Base-by-base conservation (phyloP, 371 early-diverging fungal species). In the Mortierella sp. region DNA sequence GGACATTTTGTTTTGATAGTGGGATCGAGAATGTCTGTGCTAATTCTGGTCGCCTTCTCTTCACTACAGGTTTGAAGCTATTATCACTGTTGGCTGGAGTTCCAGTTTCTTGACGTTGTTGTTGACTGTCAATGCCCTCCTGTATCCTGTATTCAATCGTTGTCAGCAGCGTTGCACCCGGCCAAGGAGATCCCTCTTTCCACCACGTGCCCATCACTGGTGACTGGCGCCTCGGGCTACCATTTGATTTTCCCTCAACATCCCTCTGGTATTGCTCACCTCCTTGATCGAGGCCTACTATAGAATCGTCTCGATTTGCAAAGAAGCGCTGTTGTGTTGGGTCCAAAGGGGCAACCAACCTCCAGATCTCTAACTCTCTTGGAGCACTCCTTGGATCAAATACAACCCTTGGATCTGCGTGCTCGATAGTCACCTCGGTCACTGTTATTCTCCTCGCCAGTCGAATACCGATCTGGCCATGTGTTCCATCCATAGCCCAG, bases 311-410 rank as follows among this genome's bases (percentile, higher is more conserved):
- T 15, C 22, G 19, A 21, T 22, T 19, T 19, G 5, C n/a, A 22
- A 52, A n/a, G 4, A n/a, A 22, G 28, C 1, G 28, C 10, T 9
- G 36, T 22, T 52, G 65, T n/a, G 21, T 52, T 15, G 47, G 10
- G n/a, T 50, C 52, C 4, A 15, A 11, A 1, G 67, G 69, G 36
- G 72, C 71, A 59, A 50, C 55, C 6, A 93, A 77, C 11, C 90
- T 90, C 91, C 92, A 93, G 11, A 94, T 76, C 70, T 92, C 94
- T 62, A 94, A 77, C 40, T 87, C 83, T 58, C 88, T 86, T 8
- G 94, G 95, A 0, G 94, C 91, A 48, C 88, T 89, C 11, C 79
- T 69, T 33, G 83, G 71, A 58, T 91, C 88, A 43, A 87, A 70
- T 7, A 86, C 83, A 0, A 91, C 65, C 19, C 80, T 74, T 22